A percentile compares a stretch with the other conserved stretches of the same genome.
Conservation (phyloP, 352 stramenopile species). For the Phytophthora hibernalis region DNA sequence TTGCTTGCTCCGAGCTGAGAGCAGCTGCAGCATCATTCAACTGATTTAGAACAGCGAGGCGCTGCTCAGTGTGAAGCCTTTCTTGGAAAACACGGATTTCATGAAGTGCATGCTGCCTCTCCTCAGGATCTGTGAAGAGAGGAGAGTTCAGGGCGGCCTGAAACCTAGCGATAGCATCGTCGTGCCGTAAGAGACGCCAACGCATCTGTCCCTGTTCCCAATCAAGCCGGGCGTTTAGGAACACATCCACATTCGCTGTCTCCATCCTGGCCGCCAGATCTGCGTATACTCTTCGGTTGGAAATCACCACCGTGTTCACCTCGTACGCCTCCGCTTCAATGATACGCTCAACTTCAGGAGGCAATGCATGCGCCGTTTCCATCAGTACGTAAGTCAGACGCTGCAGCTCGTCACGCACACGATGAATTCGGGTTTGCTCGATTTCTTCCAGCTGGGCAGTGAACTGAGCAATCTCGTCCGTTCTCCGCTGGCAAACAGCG, state of each 20-base stretch:
- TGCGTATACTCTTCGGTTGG: conserved; percentile 78
- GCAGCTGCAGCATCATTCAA: conserved; percentile 47
- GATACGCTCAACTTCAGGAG: conserved; percentile 74
- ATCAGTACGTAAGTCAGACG: conserved; percentile 63
- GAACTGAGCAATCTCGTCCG: conserved; percentile 49
- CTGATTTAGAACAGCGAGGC: conserved; percentile 56
- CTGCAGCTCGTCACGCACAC: conserved; percentile 49
- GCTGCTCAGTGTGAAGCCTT: conserved; percentile 53
- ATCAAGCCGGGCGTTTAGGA: conserved; percentile 53
- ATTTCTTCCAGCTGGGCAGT: conserved; percentile 55
- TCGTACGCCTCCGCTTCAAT: conserved; percentile 80
- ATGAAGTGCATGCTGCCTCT: conserved; percentile 61
- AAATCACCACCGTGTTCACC: conserved; percentile 84
- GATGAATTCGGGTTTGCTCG: conserved; percentile 54
- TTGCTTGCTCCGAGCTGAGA: conserved; percentile 53
- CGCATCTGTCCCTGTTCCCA: conserved; percentile 69
- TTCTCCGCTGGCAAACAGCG: conserved; percentile 52
- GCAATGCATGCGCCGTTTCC: conserved; percentile 68
- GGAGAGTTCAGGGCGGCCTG: conserved; percentile 59
- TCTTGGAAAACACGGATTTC: conserved; percentile 65
- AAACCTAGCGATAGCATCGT: conserved; percentile 74
- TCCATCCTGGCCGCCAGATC: conserved; percentile 73
- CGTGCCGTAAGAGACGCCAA: conserved; percentile 84
- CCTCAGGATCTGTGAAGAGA: conserved; percentile 74
- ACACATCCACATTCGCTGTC: conserved; percentile 72